These are phyloP conservation scores for Noccaea bulbosa DNA, from an alignment of 345 rosid genomes.

Conservation along the genomic window DNA sequence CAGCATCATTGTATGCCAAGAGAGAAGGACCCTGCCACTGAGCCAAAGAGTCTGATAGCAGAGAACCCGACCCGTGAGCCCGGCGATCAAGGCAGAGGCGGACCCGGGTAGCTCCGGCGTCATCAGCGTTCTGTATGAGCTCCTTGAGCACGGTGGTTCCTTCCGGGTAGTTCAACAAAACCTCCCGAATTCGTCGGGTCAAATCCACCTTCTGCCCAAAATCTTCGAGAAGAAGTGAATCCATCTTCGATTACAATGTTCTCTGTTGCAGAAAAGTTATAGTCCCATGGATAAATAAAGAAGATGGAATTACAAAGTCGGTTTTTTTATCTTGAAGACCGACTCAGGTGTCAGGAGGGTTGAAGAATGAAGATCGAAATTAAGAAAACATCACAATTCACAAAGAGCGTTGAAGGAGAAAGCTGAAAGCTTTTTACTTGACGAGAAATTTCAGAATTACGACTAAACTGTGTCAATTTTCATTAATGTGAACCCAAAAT, in stretches of 20 bases:
- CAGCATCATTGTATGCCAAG: conserved; percentile 80
- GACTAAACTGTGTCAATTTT: neutral
- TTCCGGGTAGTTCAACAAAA: conserved; percentile 88
- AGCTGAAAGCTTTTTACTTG: conserved; percentile 5
- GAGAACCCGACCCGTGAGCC: conserved; percentile 54
- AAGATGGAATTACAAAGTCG: conserved; percentile 2
- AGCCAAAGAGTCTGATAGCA: conserved; percentile 63
- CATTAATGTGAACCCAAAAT: neutral
- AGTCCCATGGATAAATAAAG: conserved; percentile 14
- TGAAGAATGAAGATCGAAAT: conserved; percentile 21
- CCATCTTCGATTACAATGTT: conserved; percentile 42
- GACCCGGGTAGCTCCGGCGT: conserved; percentile 86
- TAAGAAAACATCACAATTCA: neutral
- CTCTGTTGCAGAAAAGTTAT: neutral
- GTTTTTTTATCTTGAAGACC: conserved; percentile 18
- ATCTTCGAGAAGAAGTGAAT: conserved; percentile 78
- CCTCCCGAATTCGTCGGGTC: conserved; percentile 95
- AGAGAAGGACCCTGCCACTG: conserved; percentile 93
- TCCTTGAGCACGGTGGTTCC: conserved; percentile 94
- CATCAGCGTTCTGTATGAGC: conserved; percentile 95
- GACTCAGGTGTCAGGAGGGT: conserved; percentile 17
- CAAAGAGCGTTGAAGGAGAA: neutral
- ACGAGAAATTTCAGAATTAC: neutral
- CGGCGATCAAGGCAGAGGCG: conserved; percentile 92
- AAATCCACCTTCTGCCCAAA: conserved; percentile 99